A percentile compares a stretch with the other conserved stretches of the same genome.
Evolutionary conservation across 148 eudicot species (phyloP).

Genomic region (Mesembryanthemum crystallinum): DNA sequence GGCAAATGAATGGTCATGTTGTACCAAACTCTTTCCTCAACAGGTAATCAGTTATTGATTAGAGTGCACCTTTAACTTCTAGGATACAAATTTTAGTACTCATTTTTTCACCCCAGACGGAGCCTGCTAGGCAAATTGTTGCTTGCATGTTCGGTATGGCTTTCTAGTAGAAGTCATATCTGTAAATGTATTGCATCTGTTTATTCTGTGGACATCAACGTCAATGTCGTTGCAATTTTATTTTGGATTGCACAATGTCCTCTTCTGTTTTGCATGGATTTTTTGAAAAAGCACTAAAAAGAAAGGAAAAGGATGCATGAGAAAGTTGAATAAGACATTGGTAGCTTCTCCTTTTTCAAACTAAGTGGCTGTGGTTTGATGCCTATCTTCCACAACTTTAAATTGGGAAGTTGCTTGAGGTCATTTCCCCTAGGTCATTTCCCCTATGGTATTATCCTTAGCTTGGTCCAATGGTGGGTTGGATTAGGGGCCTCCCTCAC

Average conservation of each 20-base stretch:
- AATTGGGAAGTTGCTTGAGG: background rate
- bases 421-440: background rate
- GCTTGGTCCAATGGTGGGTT: background rate
- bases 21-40: conserved; percentile 5
- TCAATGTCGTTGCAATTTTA: too few species aligned
- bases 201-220: too few species aligned
- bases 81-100: background rate
- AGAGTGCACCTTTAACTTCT: background rate
- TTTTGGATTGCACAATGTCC: too few species aligned
- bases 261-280: background rate
- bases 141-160: conserved; percentile 7
- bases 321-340: too few species aligned
- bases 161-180: background rate
- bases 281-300: background rate
- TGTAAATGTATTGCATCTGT: background rate
- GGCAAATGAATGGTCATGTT: background rate
- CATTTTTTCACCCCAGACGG: background rate
- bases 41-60: conserved; percentile 9
- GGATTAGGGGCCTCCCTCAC: background rate
- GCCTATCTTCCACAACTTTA: background rate
- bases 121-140: background rate
- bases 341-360: background rate
- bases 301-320: too few species aligned
- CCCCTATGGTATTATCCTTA: background rate
- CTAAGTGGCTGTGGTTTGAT: background rate